Conservation (phyloP, 176 grass and related monocot genomes). For the Eragrostis curvula region DNA sequence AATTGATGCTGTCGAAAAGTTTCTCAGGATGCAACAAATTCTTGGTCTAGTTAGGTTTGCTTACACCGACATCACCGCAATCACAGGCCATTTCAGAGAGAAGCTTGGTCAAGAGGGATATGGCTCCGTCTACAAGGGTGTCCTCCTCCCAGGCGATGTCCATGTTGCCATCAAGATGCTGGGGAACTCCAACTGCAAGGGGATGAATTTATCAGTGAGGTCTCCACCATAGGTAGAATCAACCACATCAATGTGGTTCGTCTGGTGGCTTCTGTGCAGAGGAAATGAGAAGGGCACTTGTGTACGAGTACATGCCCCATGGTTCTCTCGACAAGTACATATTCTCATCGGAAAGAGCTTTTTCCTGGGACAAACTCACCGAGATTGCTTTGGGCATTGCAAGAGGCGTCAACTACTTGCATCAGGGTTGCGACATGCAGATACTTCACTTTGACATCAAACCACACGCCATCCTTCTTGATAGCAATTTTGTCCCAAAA, state of each 20-base stretch:
- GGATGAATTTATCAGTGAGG: slow-evolving; percentile 60
- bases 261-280: slow-evolving; percentile 47
- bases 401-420: slow-evolving; percentile 57
- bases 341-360: slow-evolving; percentile 24
- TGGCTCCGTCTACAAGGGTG: slow-evolving; percentile 48
- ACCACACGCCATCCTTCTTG: slow-evolving; percentile 47
- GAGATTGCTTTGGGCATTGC: slow-evolving; percentile 46
- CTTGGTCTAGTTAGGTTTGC: slow-evolving; percentile 42
- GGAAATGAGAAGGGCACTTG: slow-evolving; percentile 36
- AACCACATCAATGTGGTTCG: slow-evolving; percentile 52
- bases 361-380: slow-evolving; percentile 39
- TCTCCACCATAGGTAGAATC: slow-evolving; percentile 48
- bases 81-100: slow-evolving; percentile 55
- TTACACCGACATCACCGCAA: slow-evolving; percentile 53
- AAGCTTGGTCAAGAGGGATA: slow-evolving; percentile 61
- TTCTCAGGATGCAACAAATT: slow-evolving; percentile 39
- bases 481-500: slow-evolving; percentile 46
- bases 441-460: slow-evolving; percentile 65
- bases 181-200: slow-evolving; percentile 41
- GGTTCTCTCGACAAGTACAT: slow-evolving; percentile 48
- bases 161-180: slow-evolving; percentile 51
- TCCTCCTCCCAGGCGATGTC: slow-evolving; percentile 9
- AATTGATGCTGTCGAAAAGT: slow-evolving; percentile 49
- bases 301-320: slow-evolving; percentile 56
- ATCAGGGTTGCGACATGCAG: slow-evolving; percentile 44